A percentile compares a stretch with the other conserved stretches of the same genome.
Evolutionary conservation across 2,329 filamentous ascomycete species (phyloP).

Genomic region (Stagonosporopsis tanaceti): DNA sequence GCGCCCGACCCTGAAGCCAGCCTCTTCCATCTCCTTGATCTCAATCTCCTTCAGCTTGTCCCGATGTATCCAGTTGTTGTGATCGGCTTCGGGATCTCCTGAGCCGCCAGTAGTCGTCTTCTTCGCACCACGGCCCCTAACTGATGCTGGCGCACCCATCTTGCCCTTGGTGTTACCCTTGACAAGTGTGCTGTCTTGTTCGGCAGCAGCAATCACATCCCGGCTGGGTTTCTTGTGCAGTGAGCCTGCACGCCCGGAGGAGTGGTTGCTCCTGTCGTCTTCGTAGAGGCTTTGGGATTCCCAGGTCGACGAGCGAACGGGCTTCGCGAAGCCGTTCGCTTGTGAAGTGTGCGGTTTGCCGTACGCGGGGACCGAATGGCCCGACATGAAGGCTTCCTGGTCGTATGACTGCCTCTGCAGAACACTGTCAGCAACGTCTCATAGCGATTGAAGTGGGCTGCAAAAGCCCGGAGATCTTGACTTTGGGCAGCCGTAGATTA

Average conservation of each 20-base stretch:
- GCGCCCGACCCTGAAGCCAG: conserved; percentile 69
- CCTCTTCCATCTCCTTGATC: conserved; percentile 79
- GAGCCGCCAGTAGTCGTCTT: conserved; percentile 31
- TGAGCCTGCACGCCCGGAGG: conserved; percentile 46
- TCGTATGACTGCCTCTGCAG: conserved; percentile 41
- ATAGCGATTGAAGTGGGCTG: background rate
- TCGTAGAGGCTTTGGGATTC: conserved; percentile 41
- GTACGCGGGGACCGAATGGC: conserved; percentile 40
- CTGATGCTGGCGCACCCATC: conserved; percentile 15
- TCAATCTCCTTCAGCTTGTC: conserved; percentile 86
- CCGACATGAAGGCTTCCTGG: conserved; percentile 47
- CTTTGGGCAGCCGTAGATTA: conserved; percentile 11
- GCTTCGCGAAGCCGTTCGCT: conserved; percentile 44
- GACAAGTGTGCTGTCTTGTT: conserved; percentile 58
- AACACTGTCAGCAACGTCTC: conserved; percentile 31
- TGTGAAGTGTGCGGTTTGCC: conserved; percentile 44
- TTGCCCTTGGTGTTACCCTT: conserved; percentile 36
- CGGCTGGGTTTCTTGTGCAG: conserved; percentile 52
- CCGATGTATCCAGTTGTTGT: conserved; percentile 84
- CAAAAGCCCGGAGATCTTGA: background rate
- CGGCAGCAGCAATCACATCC: conserved; percentile 52
- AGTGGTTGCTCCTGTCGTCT: conserved; percentile 38
- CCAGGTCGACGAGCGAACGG: conserved; percentile 40
- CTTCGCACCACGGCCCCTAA: conserved; percentile 32
- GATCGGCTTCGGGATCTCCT: conserved; percentile 54